phyloP scores from a whole-genome alignment of 2,329 filamentous ascomycete species.

The Alternaria sp. region DNA sequence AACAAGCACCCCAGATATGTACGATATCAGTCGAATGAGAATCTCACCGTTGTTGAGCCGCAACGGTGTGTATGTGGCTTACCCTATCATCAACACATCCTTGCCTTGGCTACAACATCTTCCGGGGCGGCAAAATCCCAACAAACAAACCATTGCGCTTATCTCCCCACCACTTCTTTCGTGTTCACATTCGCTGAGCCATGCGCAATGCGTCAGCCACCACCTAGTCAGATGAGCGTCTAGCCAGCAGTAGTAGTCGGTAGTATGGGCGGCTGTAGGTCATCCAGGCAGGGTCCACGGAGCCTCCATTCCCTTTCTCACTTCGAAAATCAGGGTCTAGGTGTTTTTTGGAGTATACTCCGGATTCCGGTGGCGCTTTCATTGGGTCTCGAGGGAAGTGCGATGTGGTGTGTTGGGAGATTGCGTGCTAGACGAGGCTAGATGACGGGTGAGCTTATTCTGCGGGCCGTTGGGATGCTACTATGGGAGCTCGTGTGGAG shows the following conservation, averaged over 20 bases:
- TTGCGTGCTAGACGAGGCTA: constrained; percentile 15
- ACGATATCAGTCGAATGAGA: constrained; percentile 10
- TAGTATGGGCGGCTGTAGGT: constrained; percentile 7
- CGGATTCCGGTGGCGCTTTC: constrained; percentile 4
- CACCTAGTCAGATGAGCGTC: constrained; percentile 3
- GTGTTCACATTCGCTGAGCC: neutral
- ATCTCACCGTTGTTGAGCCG: constrained; percentile 21
- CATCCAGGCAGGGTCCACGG: constrained; percentile 12
- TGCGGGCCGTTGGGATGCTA: constrained; percentile 22
- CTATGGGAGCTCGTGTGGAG: constrained; percentile 7
- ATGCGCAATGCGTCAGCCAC: constrained; percentile 8
- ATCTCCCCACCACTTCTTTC: constrained; percentile 12
- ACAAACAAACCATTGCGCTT: constrained; percentile 14
- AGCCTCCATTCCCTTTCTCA: neutral
- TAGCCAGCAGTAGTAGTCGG: neutral
- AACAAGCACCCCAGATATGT: neutral
- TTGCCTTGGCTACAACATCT: constrained; percentile 8
- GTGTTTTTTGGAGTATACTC: constrained; percentile 13
- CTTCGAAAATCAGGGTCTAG: neutral
- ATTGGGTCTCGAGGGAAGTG: neutral
- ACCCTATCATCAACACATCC: constrained; percentile 4
- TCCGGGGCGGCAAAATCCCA: constrained; percentile 23
- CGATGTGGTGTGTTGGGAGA: constrained; percentile 16
- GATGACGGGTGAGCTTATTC: constrained; percentile 21
- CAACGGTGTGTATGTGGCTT: constrained; percentile 16